Evolutionary conservation across 495 filamentous ascomycete genomes (phyloP).

Genomic region (Daldinia loculata): DNA sequence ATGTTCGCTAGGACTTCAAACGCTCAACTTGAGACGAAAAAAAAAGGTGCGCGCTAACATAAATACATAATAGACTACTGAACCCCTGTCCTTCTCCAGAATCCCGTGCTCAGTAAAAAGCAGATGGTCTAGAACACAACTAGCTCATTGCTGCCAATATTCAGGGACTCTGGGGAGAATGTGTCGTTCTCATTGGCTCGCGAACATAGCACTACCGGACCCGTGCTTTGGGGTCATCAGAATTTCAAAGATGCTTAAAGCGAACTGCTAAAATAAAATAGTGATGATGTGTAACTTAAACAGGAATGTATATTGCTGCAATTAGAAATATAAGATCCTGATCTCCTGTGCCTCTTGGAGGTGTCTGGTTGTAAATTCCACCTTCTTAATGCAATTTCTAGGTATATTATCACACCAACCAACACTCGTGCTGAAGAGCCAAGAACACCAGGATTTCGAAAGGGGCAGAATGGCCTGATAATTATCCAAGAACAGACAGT

Average conservation of each 20-base stretch:
- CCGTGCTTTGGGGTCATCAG: background rate
- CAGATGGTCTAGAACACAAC: constrained; percentile 27
- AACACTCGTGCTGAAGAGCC: constrained; percentile 19
- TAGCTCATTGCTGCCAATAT: background rate
- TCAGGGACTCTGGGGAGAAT: constrained; percentile 28
- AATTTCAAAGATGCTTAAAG: background rate
- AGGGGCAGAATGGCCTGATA: constrained; percentile 32
- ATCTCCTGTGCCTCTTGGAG: background rate
- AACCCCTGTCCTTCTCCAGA: constrained; percentile 6
- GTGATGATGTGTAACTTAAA: background rate
- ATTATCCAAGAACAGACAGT: constrained; percentile 12
- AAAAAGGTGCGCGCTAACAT: constrained; percentile 9
- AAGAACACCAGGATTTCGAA: constrained; percentile 35
- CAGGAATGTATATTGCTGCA: background rate
- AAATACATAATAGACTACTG: background rate
- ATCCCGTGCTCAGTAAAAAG: background rate
- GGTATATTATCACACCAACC: background rate
- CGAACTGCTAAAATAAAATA: background rate
- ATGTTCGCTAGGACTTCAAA: constrained; percentile 31
- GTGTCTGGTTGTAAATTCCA: background rate
- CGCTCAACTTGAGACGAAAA: constrained; percentile 32
- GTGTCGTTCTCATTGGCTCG: constrained; percentile 20
- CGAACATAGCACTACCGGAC: background rate
- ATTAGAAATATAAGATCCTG: background rate
- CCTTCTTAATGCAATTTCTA: background rate